These are phyloP conservation scores for Cordyceps cateniannulata DNA, from an alignment of 2,329 filamentous ascomycete genomes.

Conservation along the genomic window DNA sequence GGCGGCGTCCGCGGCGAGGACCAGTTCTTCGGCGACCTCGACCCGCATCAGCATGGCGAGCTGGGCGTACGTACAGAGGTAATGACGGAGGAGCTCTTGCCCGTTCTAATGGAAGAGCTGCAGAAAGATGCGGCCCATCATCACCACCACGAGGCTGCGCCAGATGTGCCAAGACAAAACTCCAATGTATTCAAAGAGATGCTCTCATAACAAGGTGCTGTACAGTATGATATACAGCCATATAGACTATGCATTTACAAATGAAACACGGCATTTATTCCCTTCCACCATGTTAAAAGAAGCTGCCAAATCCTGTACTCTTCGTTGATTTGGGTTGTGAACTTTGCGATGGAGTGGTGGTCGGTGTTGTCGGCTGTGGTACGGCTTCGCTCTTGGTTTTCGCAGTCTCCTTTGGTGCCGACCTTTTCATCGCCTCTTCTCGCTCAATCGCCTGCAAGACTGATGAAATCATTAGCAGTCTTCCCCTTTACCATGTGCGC, in stretches of 20 bases:
- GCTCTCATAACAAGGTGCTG: slow-evolving; percentile 42
- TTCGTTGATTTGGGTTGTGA: slow-evolving; percentile 19
- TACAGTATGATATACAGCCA: slow-evolving; percentile 12
- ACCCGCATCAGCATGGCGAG: slow-evolving; percentile 43
- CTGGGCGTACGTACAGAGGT: slow-evolving; percentile 51
- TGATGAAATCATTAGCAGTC: slow-evolving; percentile 25
- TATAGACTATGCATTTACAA: slow-evolving; percentile 14
- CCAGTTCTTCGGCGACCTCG: slow-evolving; percentile 55
- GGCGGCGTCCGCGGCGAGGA: slow-evolving; percentile 78
- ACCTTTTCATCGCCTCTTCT: slow-evolving; percentile 45
- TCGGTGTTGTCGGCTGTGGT: slow-evolving; percentile 14
- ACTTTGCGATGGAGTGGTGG: slow-evolving; percentile 18
- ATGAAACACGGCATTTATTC: neutral
- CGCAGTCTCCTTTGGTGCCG: slow-evolving; percentile 20
- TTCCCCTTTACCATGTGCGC: neutral
- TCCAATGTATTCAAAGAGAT: slow-evolving; percentile 49
- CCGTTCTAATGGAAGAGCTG: slow-evolving; percentile 48
- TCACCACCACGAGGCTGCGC: neutral
- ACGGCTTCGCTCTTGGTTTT: slow-evolving; percentile 13
- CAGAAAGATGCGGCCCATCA: slow-evolving; percentile 22
- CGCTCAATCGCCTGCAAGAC: slow-evolving; percentile 61
- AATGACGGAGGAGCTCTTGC: slow-evolving; percentile 51
- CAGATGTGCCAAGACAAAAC: slow-evolving; percentile 17
- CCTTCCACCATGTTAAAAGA: slow-evolving; percentile 37
- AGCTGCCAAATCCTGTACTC: slow-evolving; percentile 33